Evolutionary conservation across 2,329 filamentous ascomycete genomes (phyloP).

Genomic region (Sarocladium strictum): DNA sequence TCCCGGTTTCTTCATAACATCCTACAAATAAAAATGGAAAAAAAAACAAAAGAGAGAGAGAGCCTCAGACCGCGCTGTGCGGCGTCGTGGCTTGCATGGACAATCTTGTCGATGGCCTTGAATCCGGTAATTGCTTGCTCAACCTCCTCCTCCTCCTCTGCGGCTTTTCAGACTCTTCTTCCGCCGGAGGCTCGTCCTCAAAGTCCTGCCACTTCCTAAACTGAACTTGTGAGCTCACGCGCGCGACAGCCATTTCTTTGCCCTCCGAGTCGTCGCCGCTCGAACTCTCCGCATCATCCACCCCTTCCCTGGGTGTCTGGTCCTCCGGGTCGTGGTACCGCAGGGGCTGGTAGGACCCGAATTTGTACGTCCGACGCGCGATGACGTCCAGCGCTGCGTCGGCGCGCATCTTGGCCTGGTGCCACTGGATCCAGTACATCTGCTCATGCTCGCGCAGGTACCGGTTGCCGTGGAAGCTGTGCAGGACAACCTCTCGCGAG

Average conservation of each 20-base stretch:
- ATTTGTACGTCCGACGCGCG: conserved; percentile 15
- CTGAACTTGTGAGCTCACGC: not conserved
- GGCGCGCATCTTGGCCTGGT: conserved; percentile 23
- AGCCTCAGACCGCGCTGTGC: not conserved
- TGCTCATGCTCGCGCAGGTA: conserved; percentile 59
- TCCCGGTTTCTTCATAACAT: too few relatives aligned
- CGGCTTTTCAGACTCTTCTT: conserved; percentile 1
- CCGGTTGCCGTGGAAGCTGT: conserved; percentile 51
- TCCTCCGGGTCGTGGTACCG: conserved; percentile 17
- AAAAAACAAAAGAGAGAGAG: too few relatives aligned
- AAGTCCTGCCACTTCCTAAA: conserved; percentile 9
- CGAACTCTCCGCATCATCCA: not conserved
- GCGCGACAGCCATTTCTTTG: not conserved
- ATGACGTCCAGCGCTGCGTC: conserved; percentile 12
- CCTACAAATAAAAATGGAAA: too few relatives aligned
- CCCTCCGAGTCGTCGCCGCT: not conserved
- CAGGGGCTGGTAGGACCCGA: conserved; percentile 15
- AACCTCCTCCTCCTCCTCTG: conserved; percentile 6
- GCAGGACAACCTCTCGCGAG: conserved; percentile 51
- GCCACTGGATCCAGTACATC: conserved; percentile 46
- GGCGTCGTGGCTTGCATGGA: not conserved
- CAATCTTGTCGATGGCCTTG: not conserved
- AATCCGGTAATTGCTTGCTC: conserved; percentile 2
- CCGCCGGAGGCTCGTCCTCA: not conserved
- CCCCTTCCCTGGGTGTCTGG: not conserved